A percentile compares a stretch with the other conserved stretches of the same genome.
These are phyloP conservation scores for Nothophaeocryptopus gaeumannii DNA, from an alignment of 2,329 filamentous ascomycete genomes.

Conservation along the genomic window DNA sequence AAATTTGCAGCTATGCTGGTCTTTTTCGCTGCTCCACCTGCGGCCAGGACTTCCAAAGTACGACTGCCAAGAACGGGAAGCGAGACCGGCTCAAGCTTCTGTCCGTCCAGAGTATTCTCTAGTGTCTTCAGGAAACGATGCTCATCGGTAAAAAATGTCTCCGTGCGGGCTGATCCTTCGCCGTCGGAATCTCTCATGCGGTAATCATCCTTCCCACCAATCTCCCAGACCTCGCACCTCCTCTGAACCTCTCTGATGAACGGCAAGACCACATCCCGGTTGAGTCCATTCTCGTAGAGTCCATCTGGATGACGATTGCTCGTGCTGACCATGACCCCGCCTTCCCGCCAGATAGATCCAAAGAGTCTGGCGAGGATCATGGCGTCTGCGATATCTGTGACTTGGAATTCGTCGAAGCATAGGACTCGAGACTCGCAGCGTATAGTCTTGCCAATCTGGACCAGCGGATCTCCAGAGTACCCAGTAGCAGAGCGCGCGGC, in stretches of 20 bases:
- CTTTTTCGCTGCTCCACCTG: background rate
- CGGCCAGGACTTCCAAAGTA: slow-evolving; percentile 17
- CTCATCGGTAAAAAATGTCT: slow-evolving; percentile 22
- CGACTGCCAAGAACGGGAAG: slow-evolving; percentile 26
- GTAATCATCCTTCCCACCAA: slow-evolving; percentile 68
- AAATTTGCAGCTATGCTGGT: slow-evolving; percentile 5
- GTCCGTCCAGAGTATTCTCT: slow-evolving; percentile 2
- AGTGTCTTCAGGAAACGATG: slow-evolving; percentile 9
- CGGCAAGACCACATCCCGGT: slow-evolving; percentile 53
- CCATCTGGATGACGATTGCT: slow-evolving; percentile 75
- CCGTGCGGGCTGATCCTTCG: slow-evolving; percentile 44
- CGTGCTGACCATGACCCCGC: slow-evolving; percentile 72
- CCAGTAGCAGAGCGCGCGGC: slow-evolving; percentile 42
- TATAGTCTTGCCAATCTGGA: slow-evolving; percentile 69
- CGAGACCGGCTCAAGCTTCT: slow-evolving; percentile 5
- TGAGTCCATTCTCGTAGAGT: slow-evolving; percentile 41
- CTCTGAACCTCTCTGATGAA: slow-evolving; percentile 71
- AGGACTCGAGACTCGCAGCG: slow-evolving; percentile 68
- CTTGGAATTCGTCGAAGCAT: slow-evolving; percentile 77
- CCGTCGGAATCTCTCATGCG: slow-evolving; percentile 39
- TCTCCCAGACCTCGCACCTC: slow-evolving; percentile 75
- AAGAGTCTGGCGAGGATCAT: slow-evolving; percentile 74
- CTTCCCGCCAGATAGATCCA: slow-evolving; percentile 72
- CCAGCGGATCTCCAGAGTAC: slow-evolving; percentile 54
- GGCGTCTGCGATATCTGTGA: slow-evolving; percentile 72